These are phyloP conservation scores for Tulasnella sp. DNA, from an alignment of 768 basidiomycete species.

Conservation along the genomic window DNA sequence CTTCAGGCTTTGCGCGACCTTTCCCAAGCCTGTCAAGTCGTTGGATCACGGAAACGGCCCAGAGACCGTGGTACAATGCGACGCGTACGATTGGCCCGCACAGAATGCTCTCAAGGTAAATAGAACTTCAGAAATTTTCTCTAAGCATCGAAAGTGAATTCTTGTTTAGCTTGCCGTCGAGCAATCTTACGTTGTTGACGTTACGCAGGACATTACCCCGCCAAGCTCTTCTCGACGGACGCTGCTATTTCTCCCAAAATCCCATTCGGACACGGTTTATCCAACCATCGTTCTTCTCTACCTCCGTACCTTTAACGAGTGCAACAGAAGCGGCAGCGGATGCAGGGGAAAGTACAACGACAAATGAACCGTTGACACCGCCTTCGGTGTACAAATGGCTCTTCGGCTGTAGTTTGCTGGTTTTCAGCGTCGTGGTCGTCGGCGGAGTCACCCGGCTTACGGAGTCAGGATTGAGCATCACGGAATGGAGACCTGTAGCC, in stretches of 20 bases:
- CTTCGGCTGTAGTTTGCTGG: slow-evolving; percentile 68
- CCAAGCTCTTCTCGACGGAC: not conserved
- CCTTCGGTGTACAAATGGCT: slow-evolving; percentile 77
- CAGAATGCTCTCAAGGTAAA: not conserved
- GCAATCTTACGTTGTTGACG: not conserved
- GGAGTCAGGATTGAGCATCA: slow-evolving; percentile 94
- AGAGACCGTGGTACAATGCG: not conserved
- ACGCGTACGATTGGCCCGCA: not conserved
- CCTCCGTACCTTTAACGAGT: not conserved
- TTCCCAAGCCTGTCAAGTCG: not conserved
- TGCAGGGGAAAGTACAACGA: not conserved
- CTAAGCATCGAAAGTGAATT: not conserved
- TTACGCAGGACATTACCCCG: not conserved
- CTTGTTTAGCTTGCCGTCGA: not conserved
- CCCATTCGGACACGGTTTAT: not conserved
- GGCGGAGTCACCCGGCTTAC: slow-evolving; percentile 95
- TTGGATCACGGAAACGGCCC: not conserved
- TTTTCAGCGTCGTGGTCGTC: slow-evolving; percentile 87
- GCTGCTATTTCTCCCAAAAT: slow-evolving; percentile 6
- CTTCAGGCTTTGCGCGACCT: not conserved
- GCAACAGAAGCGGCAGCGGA: not conserved
- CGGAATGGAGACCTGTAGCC: slow-evolving; percentile 92
- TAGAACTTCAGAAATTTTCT: not conserved
- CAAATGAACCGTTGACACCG: slow-evolving; percentile 38
- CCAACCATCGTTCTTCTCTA: not conserved